Evolutionary conservation across 2,329 filamentous ascomycete genomes (phyloP).

Genomic region (Fusarium musae): DNA sequence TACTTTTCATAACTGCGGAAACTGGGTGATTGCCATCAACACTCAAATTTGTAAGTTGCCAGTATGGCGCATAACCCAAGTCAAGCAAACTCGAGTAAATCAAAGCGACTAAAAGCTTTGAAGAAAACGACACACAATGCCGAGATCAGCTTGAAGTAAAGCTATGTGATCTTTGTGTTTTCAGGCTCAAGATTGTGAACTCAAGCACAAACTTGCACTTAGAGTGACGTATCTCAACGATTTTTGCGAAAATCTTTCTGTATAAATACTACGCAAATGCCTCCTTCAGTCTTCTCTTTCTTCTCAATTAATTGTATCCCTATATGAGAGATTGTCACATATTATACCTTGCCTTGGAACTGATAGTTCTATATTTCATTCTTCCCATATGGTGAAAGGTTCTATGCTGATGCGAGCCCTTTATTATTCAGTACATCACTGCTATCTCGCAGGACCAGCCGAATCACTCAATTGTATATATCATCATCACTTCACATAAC

Average conservation of each 20-base stretch:
- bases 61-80: not conserved
- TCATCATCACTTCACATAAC: not conserved
- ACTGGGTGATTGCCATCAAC: not conserved
- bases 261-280: not conserved
- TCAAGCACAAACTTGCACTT: not conserved
- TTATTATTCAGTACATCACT: not conserved
- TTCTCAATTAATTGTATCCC: no score
- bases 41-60: not conserved
- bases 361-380: not conserved
- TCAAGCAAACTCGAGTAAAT: not conserved
- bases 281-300: not conserved
- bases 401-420: not conserved
- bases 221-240: not conserved
- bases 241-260: not conserved
- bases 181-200: no score
- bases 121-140: not conserved
- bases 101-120: rapidly evolving
- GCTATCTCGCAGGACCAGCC: not conserved
- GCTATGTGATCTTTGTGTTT: no score
- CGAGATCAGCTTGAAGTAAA: not conserved
- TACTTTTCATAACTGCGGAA: not conserved
- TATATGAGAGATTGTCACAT: not conserved
- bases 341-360: not conserved
- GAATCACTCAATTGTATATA: not conserved
- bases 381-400: not conserved